These are phyloP conservation scores for Phylloboletellus chloephorus DNA, from an alignment of 1,284 basidiomycete genomes.

Conservation along the genomic window DNA sequence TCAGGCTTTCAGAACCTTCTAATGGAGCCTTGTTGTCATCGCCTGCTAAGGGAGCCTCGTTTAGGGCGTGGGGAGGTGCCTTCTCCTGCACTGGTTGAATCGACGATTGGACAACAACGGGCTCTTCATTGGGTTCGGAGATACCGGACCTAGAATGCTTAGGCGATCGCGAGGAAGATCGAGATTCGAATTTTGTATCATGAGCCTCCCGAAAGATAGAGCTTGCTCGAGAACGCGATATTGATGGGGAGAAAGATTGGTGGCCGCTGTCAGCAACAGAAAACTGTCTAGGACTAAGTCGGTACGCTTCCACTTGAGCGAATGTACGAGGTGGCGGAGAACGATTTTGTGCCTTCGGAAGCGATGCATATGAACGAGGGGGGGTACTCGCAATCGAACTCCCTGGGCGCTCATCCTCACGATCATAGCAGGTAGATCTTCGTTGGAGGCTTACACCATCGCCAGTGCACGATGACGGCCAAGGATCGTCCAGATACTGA, in stretches of 20 bases:
- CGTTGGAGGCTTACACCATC: constrained; percentile 20
- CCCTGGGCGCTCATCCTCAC: constrained; percentile 25
- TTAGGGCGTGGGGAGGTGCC: constrained; percentile 10
- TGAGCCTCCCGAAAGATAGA: constrained; percentile 25
- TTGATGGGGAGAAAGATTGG: constrained; percentile 16
- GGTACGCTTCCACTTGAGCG: constrained; percentile 10
- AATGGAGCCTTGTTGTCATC: constrained; percentile 11
- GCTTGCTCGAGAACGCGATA: constrained; percentile 22
- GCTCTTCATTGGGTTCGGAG: constrained; percentile 25
- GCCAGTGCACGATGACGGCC: constrained; percentile 19
- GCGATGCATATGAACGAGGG: constrained; percentile 19
- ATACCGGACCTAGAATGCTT: constrained; percentile 31
- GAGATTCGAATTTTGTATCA: constrained; percentile 29
- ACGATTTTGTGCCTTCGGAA: constrained; percentile 15
- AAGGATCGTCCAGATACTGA: constrained; percentile 26
- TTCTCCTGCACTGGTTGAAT: constrained; percentile 26
- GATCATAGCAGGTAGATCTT: constrained; percentile 19
- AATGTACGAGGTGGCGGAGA: constrained; percentile 21
- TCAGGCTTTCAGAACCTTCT: constrained; percentile 21
- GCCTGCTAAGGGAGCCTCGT: constrained; percentile 10
- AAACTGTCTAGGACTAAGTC: constrained; percentile 4
- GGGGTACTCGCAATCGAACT: constrained; percentile 35
- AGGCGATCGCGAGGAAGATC: constrained; percentile 38
- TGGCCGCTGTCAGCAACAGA: constrained; percentile 8
- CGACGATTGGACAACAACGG: constrained; percentile 16